Evolutionary conservation across 1,284 basidiomycete species (phyloP).

Genomic region (Volvariella surrecta): DNA sequence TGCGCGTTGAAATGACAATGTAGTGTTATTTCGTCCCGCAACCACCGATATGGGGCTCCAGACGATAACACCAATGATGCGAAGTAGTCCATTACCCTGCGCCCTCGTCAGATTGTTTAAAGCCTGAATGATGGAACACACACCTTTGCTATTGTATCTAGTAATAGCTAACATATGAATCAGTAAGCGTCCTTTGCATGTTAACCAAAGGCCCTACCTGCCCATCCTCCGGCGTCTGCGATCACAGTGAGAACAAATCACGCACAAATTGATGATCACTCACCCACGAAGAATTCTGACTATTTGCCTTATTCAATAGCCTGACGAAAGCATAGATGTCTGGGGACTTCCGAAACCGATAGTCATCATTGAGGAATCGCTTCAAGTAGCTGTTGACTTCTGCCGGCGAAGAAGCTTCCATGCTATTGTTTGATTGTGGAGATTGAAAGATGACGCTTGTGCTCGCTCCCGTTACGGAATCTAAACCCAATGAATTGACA

Average conservation of each 20-base stretch:
- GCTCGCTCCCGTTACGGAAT: too few relatives aligned
- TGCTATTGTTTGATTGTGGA: too few relatives aligned
- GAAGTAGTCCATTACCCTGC: conserved; percentile 43
- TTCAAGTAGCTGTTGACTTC: conserved; percentile 44
- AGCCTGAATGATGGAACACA: conserved; percentile 5
- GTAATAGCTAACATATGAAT: conserved; percentile 26
- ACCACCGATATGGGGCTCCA: conserved; percentile 34
- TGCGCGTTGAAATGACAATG: conserved; percentile 54
- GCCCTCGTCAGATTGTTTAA: background rate
- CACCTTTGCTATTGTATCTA: conserved; percentile 35
- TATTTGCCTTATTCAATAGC: conserved; percentile 38
- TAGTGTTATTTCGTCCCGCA: conserved; percentile 21
- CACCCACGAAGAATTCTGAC: conserved; percentile 46
- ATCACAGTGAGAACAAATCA: conserved; percentile 9
- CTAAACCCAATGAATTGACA: too few relatives aligned
- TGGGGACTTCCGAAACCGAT: conserved; percentile 29
- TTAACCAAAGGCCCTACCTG: conserved; percentile 29
- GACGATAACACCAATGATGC: conserved; percentile 42
- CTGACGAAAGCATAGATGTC: conserved; percentile 41
- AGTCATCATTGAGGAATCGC: conserved; percentile 34
- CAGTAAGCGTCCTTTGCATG: background rate
- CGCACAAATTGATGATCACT: background rate
- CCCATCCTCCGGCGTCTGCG: conserved; percentile 41
- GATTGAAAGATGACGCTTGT: too few relatives aligned
- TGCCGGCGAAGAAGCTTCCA: conserved; percentile 24